Conservation (phyloP, 176 grass and related monocot species). For the Oryza punctata region DNA sequence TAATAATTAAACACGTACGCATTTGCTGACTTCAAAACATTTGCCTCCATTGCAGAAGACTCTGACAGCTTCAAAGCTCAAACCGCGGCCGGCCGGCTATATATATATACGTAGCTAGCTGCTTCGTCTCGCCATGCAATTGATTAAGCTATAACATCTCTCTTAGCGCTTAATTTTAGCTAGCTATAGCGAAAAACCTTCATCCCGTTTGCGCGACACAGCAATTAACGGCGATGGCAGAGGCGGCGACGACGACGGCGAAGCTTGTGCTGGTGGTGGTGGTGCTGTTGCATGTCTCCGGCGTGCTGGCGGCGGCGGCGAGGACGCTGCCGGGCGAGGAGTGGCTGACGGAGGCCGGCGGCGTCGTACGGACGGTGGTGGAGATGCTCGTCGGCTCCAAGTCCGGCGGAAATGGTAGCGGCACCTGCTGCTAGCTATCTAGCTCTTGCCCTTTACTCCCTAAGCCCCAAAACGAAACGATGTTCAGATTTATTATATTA, state of each 20-base stretch:
- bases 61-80: neutral
- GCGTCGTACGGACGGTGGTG: neutral
- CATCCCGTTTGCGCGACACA: neutral
- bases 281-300: neutral
- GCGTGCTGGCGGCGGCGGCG: conserved; percentile 10
- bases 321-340: conserved; percentile 24
- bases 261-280: neutral
- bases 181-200: no score
- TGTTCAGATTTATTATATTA: no score
- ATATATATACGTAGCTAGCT: neutral
- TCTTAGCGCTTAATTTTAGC: no score
- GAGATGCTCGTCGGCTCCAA: conserved; percentile 5
- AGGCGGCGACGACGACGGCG: neutral
- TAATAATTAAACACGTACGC: no score
- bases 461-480: no score
- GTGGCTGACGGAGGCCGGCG: neutral
- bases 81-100: neutral
- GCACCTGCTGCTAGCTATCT: conserved; percentile 7
- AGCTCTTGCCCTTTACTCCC: no score
- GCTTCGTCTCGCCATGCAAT: neutral
- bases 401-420: neutral
- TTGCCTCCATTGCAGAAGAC: neutral
- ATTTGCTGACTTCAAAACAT: no score
- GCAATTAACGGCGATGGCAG: neutral
- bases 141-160: neutral